Base-by-base conservation (phyloP, 441 rosid genomes). In the Francoa sonchifolia region DNA sequence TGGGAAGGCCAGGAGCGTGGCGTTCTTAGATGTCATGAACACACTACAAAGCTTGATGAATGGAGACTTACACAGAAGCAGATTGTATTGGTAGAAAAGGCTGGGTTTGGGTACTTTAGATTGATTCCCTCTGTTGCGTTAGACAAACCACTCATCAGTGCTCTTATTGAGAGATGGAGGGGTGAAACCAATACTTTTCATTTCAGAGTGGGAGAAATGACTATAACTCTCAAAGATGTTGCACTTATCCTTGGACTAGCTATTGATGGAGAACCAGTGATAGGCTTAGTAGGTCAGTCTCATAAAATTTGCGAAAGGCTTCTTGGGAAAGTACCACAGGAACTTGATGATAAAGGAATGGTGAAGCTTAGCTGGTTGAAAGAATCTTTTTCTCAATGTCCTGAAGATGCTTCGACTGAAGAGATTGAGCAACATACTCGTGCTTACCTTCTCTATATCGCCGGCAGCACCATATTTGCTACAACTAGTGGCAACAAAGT, bases 291-390 rank as follows among this genome's bases (percentile, higher is more conserved):
- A 0, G 62, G 84, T 58, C 85, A 95, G 2, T 63, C 87, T 48
- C 55, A 62, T 37, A 45, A 58, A 0, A 72, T 90, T 8, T 90
- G 98, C 34, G 72, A 73, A 57, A 69, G 42, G 71, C 77, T 74
- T 66, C 63, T 90, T 8, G 96, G 98, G 12, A 62, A 33, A 58
- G 63, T 75, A 0, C 98, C 96, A 0, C 39, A 15, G 9, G 39
- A 35, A 1, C 39, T 35, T 1, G 39, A 35, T 17, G 20, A 35
- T 8, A 35, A 35, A 17, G 98, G 98, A 31, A 90, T 90, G 98
- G 98, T 90, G 52, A 90, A 90, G 67, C 67, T 85, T 44, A 90
- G 98, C 67, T 90, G 96, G 98, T 57, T 90, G 68, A 90, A 90
- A 61, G 98, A 90, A 59, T 76, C 58, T 52, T 90, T 90, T 57